Evolutionary conservation across 2,329 filamentous ascomycete species (phyloP), one percentile per base, ranked within the genome.

Genomic region (Ophiostoma himal-ulmi): DNA sequence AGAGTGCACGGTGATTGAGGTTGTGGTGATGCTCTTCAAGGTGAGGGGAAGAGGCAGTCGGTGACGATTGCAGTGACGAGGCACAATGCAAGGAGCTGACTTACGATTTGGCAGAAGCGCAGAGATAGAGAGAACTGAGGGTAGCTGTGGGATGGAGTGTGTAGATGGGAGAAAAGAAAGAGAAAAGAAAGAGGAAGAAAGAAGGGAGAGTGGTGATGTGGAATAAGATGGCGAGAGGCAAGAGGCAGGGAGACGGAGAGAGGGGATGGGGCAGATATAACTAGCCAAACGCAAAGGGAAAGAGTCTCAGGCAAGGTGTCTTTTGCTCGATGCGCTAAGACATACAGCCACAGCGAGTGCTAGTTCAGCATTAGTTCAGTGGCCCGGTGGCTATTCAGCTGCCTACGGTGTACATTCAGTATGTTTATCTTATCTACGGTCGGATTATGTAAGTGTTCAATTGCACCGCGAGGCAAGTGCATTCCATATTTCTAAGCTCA

Each of bases 231-330:
- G 17, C 44, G n/a, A n/a, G 66, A 30, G n/a, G 22, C 10, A 48
- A 39, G 36, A 62, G 54, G 69, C 54, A 66, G 22, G 66, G 66
- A 48, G 17, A 48, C 67, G 62, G 60, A 39, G 37, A 57, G 10
- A 57, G 52, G 52, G 62, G 52, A 60, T 57, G 67, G 48, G 67
- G 65, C 37, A 68, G 57, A 64, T 64, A 64, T 65, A 37, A 67
- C 54, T 44, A 48, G 36, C 30, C 30, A 30, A 30, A 30, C 30
- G 30, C 37, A 68, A 34, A 62, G 62, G 44, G 52, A 60, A 37
- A 60, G 64, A 37, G 52, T n/a, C 6, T n/a, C 34, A n/a, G 67
- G 69, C 70, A 71, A 71, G 68, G 69, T 71, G 72, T 73, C 72
- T 71, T 34, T 67, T 48, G 65, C 52, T 64, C 44, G 44, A 60